Evolutionary conservation across 345 rosid species (phyloP).

Genomic region (Populus ilicifolia): DNA sequence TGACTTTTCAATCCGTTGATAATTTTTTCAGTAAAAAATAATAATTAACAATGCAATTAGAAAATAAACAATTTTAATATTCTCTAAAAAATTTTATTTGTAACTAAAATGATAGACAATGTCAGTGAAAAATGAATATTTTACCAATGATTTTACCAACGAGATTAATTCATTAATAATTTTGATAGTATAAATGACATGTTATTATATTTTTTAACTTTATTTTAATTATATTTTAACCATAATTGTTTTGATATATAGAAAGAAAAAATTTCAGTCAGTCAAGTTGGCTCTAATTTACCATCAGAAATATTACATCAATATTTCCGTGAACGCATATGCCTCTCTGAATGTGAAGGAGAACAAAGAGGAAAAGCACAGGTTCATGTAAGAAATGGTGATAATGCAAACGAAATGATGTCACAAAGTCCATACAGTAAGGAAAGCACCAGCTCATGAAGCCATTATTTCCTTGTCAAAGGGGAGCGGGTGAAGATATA

Average conservation of each 20-base stretch:
- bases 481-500: neutral
- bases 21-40: too few species aligned
- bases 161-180: too few species aligned
- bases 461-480: neutral
- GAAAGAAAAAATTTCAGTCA: fast-evolving
- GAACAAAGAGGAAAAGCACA: neutral
- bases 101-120: fast-evolving
- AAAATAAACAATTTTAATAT: fast-evolving
- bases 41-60: too few species aligned
- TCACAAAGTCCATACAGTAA: neutral
- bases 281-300: too few species aligned
- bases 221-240: too few species aligned
- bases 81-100: fast-evolving
- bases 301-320: fast-evolving
- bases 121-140: fast-evolving
- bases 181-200: fast-evolving
- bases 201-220: too few species aligned
- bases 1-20: fast-evolving
- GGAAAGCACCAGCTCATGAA: neutral
- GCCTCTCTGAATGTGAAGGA: neutral
- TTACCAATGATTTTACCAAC: too few species aligned
- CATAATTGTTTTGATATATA: fast-evolving
- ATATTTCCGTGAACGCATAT: too few species aligned
- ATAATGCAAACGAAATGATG: neutral
- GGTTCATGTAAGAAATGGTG: neutral